Base-by-base conservation (phyloP, 108 stramenopile genomes). In the Skeletonema menzelii region DNA sequence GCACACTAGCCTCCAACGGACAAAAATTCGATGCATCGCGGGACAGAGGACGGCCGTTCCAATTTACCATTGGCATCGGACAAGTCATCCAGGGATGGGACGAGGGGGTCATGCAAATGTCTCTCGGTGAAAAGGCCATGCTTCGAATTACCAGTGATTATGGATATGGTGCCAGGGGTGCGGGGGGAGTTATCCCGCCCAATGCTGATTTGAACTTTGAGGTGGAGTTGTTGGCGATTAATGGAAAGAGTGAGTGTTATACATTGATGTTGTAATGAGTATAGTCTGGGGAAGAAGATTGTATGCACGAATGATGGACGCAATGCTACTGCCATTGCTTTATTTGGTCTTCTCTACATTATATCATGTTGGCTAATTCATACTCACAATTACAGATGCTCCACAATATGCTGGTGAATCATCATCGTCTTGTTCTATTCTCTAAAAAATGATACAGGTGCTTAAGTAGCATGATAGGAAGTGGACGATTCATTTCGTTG, bases 181-280 rank as follows among this genome's bases (percentile, higher is more conserved):
- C 93, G 0, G 89, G 90, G 7, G 91, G 91, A 12, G 88, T 96
- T 8, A 96, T 97, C 60, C 97, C 97, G 27, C 89, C 89, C 65
- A 88, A 93, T 73, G 92, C 92, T 15, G 88, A 91, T 78, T 72
- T 93, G 27, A 84, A 85, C 10, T 93, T 93, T 70, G 85, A 87
- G 59, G 89, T 89, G 13, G 88, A 92, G 57, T 63, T 92, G 17
- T 70, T 92, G 73, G 77, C 37, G 26, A 91, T 91, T 70, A 75
- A 80, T 76, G 65, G 66, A 26, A 65, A 72, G 47, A 77, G 69
- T 77, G 38, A 67, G 65, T 30, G 4, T 30, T 4, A 30, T 30
- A 2, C 4, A 30, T 3, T 30, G 30, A 30, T n/a, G n/a, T n/a
- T n/a, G n/a, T n/a, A n/a, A n/a, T n/a, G n/a, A n/a, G n/a, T n/a